Percentiles rank a stretch among this genome's conserved stretches.
Evolutionary conservation across 768 basidiomycete species (phyloP).

Genomic region (Imleria badia): DNA sequence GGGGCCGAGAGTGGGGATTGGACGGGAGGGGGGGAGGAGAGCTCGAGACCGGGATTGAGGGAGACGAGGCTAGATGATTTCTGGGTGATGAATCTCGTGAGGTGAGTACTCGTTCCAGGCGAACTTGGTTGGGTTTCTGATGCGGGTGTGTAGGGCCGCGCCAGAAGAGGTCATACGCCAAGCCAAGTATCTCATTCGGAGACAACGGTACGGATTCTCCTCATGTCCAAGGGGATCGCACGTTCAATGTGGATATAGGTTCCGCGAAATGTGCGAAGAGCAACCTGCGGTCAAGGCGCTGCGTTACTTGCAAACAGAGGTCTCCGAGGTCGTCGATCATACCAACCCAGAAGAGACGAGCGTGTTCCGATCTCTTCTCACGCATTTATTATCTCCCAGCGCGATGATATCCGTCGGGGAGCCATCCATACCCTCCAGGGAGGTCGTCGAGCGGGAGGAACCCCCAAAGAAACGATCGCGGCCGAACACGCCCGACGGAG

Average conservation of each 20-base stretch:
- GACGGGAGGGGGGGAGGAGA: constrained; percentile 20
- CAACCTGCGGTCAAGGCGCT: constrained; percentile 59
- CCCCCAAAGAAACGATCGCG: constrained; percentile 48
- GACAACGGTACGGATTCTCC: constrained; percentile 61
- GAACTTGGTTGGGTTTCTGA: not conserved
- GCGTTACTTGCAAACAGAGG: constrained; percentile 66
- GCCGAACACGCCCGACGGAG: constrained; percentile 41
- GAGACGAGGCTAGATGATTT: constrained; percentile 70
- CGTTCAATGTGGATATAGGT: constrained; percentile 42
- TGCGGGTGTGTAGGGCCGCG: constrained; percentile 45
- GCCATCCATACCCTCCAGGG: not conserved
- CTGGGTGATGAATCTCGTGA: constrained; percentile 68
- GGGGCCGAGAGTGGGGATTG: not conserved
- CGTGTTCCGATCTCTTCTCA: constrained; percentile 63
- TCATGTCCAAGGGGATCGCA: not conserved
- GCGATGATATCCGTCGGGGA: constrained; percentile 7
- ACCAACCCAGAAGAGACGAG: constrained; percentile 58
- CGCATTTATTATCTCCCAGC: constrained; percentile 53
- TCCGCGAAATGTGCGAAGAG: constrained; percentile 79
- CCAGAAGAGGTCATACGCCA: constrained; percentile 63
- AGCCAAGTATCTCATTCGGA: constrained; percentile 62
- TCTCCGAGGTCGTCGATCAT: constrained; percentile 72
- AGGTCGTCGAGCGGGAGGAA: constrained; percentile 24
- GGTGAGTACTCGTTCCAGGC: constrained; percentile 41
- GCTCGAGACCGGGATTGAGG: constrained; percentile 9